These are phyloP conservation scores for Chaetoscypha palmicola DNA, from an alignment of 2,329 filamentous ascomycete genomes.

Conservation along the genomic window DNA sequence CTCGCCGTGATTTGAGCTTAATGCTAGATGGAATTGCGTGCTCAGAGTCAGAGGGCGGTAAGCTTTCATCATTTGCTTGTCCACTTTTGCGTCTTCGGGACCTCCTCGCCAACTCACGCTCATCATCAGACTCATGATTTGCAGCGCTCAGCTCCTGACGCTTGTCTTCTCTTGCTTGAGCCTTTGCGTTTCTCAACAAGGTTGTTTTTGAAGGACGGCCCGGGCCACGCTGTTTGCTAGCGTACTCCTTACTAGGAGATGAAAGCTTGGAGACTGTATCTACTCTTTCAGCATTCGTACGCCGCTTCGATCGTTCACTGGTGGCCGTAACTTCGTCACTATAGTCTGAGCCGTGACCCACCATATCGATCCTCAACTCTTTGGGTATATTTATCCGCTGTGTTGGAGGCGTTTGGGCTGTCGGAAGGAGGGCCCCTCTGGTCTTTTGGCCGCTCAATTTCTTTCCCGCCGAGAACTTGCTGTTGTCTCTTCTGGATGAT, in stretches of 20 bases:
- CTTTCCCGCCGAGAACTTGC: too few relatives aligned
- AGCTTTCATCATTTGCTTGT: not conserved
- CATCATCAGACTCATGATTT: constrained; percentile 1
- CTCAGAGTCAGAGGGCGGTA: not conserved
- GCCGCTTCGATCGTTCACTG: not conserved
- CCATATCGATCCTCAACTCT: not conserved
- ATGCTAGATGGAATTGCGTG: constrained; percentile 1
- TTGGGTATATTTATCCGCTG: not conserved
- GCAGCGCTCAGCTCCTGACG: constrained; percentile 13
- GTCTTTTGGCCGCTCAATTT: not conserved
- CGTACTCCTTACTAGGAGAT: too few relatives aligned
- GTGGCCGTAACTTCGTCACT: not conserved
- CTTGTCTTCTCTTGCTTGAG: not conserved
- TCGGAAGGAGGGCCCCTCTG: not conserved
- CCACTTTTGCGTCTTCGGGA: not conserved
- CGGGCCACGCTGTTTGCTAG: not conserved
- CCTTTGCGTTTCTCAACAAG: not conserved
- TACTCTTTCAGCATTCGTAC: not conserved
- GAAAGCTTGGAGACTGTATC: not conserved
- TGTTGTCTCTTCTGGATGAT: not conserved
- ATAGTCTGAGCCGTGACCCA: not conserved
- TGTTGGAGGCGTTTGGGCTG: not conserved
- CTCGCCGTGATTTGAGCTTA: constrained; percentile 12
- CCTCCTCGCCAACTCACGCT: constrained; percentile 2
- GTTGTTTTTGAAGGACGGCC: not conserved